These are phyloP conservation scores for Poa annua DNA, from an alignment of 176 grass and related monocot species.

Conservation along the genomic window DNA sequence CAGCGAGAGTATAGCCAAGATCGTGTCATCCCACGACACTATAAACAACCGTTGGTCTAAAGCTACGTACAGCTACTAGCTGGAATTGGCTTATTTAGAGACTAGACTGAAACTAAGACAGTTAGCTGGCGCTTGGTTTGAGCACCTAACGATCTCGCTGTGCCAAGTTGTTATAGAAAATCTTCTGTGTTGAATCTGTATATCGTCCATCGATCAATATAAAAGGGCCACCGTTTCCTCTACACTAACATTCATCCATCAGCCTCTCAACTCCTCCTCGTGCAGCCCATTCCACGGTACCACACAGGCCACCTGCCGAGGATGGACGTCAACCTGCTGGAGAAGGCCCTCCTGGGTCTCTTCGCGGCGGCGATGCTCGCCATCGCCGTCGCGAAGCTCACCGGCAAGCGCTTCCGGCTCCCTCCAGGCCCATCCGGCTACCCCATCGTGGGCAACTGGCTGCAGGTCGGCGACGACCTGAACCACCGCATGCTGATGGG, in stretches of 20 bases:
- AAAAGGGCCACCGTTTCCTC: background rate
- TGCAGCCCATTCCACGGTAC: background rate
- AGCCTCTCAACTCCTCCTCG: background rate
- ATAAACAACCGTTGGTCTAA: background rate
- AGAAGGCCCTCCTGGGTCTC: conserved; percentile 88
- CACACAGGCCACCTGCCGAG: background rate
- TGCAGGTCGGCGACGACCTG: conserved; percentile 93
- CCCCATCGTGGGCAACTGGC: conserved; percentile 91
- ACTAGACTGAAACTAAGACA: background rate
- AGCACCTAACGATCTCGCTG: background rate
- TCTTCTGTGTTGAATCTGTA: background rate
- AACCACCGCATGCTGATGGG: conserved; percentile 84
- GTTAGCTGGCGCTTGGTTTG: background rate
- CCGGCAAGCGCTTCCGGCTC: conserved; percentile 68
- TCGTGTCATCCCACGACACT: background rate
- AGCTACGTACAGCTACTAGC: background rate
- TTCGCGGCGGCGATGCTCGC: conserved; percentile 72
- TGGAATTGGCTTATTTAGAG: background rate
- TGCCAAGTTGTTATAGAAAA: background rate
- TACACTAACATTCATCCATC: background rate
- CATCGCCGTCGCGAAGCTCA: conserved; percentile 68
- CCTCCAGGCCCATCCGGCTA: conserved; percentile 61
- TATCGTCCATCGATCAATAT: background rate
- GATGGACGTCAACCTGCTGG: conserved; percentile 73
- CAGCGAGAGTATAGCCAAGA: background rate